Base-by-base conservation (phyloP, 2,329 filamentous ascomycete genomes). In the Penicillium sp. region DNA sequence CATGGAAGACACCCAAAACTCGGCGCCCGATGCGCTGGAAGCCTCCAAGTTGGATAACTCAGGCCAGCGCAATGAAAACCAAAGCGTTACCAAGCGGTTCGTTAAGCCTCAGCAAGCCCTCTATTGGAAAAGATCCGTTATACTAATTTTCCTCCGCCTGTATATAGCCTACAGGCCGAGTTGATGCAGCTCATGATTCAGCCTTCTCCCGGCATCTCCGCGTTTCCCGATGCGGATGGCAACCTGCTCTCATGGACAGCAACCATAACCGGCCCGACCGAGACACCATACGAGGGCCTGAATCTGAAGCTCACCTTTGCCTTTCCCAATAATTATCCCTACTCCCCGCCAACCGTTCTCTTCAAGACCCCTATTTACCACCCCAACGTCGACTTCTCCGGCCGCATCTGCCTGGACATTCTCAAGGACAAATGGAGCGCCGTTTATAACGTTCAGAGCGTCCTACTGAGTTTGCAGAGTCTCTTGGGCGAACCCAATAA, bases 281-380 rank as follows among this genome's bases (percentile, higher is more conserved):
- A 89, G 62, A 98, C 93, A 0, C 91, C 90, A 44, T 98, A 98
- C 70, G 84, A 87, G 29, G 82, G 82, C 56, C 80, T 97, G 44
- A 87, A 82, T 39, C 86, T 98, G 74, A 97, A 96, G 76, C 86
- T 98, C 58, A 86, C 84, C 58, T 91, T 98, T 67, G 78, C 82
- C 39, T 98, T 97, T 72, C 89, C 91, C 7, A 76, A 80, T 60
- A 95, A 91, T 74, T 98, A 98, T 68, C 93, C 93, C 8, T 96
- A 96, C 69, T 81, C 85, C 1, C 82, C 93, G 18, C 93, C 93
- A 0, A 89, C 86, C 2, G 93, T 98, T 14, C 79, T 95, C 49
- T 98, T 96, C 82, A 95, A 90, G 76, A 98, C 94, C 6, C 93
- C 93, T 29, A 96, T 98, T 72, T 98, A 97, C 77, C 93, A 98